Conservation (phyloP, 2,329 filamentous ascomycete genomes). For the Aureobasidium subglaciale region DNA sequence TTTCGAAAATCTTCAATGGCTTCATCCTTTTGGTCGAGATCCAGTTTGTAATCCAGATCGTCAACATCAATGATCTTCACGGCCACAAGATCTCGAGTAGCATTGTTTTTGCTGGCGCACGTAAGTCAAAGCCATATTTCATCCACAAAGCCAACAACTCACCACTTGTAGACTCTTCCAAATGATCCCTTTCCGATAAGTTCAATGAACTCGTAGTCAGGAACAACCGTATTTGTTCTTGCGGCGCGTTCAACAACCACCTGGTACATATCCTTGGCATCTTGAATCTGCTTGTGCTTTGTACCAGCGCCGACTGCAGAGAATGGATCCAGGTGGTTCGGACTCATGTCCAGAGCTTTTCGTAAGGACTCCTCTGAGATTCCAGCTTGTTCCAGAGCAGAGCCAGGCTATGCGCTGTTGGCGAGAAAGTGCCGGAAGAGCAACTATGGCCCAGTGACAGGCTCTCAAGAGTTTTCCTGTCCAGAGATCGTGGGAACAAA, state of each 20-base stretch:
- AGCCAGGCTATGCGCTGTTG: constrained; percentile 9
- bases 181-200: constrained; percentile 70
- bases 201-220: constrained; percentile 62
- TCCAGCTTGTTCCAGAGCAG: neutral
- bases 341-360: constrained; percentile 22
- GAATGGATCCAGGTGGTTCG: constrained; percentile 22
- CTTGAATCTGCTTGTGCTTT: constrained; percentile 52
- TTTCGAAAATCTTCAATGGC: constrained; percentile 50
- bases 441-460: neutral
- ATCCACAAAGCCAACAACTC: neutral
- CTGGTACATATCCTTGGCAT: constrained; percentile 64
- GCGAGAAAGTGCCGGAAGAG: neutral
- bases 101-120: constrained; percentile 32
- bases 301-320: constrained; percentile 16
- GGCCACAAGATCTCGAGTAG: constrained; percentile 52
- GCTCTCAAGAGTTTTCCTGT: neutral
- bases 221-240: constrained; percentile 53
- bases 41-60: constrained; percentile 57
- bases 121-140: neutral
- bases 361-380: neutral
- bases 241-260: constrained; percentile 56
- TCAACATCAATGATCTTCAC: constrained; percentile 83
- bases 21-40: constrained; percentile 61
- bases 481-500: neutral
- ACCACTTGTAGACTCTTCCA: constrained; percentile 65